Base-by-base conservation (phyloP, 345 rosid genomes). In the Citrus reticulata region DNA sequence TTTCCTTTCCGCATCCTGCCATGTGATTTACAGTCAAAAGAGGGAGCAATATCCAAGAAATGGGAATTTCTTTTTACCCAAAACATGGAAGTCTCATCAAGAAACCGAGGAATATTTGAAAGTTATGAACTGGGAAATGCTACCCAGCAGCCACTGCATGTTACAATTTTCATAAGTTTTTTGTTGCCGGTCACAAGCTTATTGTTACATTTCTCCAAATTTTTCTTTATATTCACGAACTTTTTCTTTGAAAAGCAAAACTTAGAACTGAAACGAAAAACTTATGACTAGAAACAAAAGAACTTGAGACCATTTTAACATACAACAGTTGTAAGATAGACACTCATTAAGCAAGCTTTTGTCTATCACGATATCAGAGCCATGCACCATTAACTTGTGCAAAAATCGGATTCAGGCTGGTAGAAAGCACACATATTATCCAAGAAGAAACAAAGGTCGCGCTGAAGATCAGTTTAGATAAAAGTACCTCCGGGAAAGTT, bases 1-100 rank as follows among this genome's bases (percentile, higher is more conserved):
- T 96, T 96, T 75, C 97, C 99, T 83, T 96, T 96, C 35, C 93
- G 78, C 75, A 89, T 86, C 84, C 98, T 96, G 88, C 66, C 77
- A 77, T 72, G 39, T 80, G 51, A 46, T 54, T 70, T 27, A 51
- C 77, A 84, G 74, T 78, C 61, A 37, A 49, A 10, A 46, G 55
- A 17, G 5, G 24, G 32, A 39, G 27, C 72, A 80, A 73, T 29
- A 46, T 49, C 60, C 39, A 49, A 7, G 74, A 14, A 6, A 39
- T 39, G 17, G 72, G 22, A 66, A 37, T 35, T 35, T 35, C 40
- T 0, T 22, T 66, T 66, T 20, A 37, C 27, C 16, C 37, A 78
- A 37, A 24, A 72, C 37, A 37, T 34, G n/a, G 58, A 17, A 54
- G 20, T 54, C 22, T 1, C 58, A 17, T 54, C 58, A 54, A 5